Evolutionary conservation across 139 green algal genomes (phyloP), one percentile per base, ranked within the genome.

Genomic region (Volvox africanus): DNA sequence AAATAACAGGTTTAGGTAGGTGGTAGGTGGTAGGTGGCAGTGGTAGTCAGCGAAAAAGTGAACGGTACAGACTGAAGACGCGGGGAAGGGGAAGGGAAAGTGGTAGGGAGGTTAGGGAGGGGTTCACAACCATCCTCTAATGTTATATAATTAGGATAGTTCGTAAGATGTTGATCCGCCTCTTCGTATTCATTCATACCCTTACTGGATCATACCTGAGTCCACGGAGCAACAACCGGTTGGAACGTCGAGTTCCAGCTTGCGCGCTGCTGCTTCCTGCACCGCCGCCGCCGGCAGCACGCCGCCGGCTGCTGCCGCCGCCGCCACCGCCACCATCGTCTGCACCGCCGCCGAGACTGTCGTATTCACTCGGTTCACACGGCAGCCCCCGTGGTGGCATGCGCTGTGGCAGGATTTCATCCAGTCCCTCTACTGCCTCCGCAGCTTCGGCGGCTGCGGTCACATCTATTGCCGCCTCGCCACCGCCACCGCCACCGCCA

Each of bases 331-430:
- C 78, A 26, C 37, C 18, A 1, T 18, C 37, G 37, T 44, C 78
- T 18, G n/a, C 78, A 33, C 35, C 36, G 20, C 44, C 44, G 44
- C 44, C 44, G 44, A 55, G 9, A 55, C 78, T 33, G 78, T 84
- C 78, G 78, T 44, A 37, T 37, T 71, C 80, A n/a, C 50, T 44
- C 0, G 80, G 26, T 55, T 71, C 80, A 55, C 80, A 62, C 1
- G 80, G 50, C 44, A 86, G 30, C 0, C 80, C 80, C 50, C 55
- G 26, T 1, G 80, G 80, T 24, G 80, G 26, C 80, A 73, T 14
- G 17, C 80, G 17, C 80, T 86, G 80, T n/a, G 80, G 80, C 50
- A 86, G 37, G 37, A 86, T 86, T 44, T 86, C 50, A 55, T 86
- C 80, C 80, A 86, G 22, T 13, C 1, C 44, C 80, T 28, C 80